Evolutionary conservation across 768 basidiomycete genomes (phyloP).

Genomic region (Suillus weaverae): DNA sequence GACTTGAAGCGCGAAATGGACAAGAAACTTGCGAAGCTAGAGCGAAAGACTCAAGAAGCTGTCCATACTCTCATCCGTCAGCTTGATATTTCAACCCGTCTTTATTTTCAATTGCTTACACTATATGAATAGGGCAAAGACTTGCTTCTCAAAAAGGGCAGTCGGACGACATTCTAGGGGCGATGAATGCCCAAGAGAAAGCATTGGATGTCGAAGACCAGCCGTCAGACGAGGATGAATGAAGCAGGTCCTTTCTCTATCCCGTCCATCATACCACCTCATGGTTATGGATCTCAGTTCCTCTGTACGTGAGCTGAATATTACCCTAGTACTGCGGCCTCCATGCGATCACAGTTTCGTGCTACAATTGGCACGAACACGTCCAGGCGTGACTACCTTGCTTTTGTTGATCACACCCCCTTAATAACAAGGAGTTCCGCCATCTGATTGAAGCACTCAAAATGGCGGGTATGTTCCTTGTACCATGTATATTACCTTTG

Average conservation of each 20-base stretch:
- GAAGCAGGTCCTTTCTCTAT: constrained; percentile 15
- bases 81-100: constrained; percentile 30
- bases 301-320: not conserved
- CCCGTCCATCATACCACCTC: not conserved
- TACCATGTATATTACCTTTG: not conserved
- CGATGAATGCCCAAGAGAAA: constrained; percentile 76
- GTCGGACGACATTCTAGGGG: constrained; percentile 77
- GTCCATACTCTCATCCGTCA: constrained; percentile 91
- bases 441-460: not conserved
- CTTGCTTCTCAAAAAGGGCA: constrained; percentile 78
- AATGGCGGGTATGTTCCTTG: not conserved
- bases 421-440: not conserved
- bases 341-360: not conserved
- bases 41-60: constrained; percentile 87
- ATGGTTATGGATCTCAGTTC: not conserved
- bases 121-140: constrained; percentile 61
- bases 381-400: not conserved
- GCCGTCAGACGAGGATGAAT: constrained; percentile 65
- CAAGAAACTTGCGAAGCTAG: constrained; percentile 85
- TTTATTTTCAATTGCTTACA: constrained; percentile 10
- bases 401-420: not conserved
- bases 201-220: constrained; percentile 52
- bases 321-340: not conserved
- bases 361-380: not conserved
- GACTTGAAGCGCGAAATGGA: constrained; percentile 94